phyloP scores from a whole-genome alignment of 192 early-diverging fungal species.

The Mortierella alpina region DNA sequence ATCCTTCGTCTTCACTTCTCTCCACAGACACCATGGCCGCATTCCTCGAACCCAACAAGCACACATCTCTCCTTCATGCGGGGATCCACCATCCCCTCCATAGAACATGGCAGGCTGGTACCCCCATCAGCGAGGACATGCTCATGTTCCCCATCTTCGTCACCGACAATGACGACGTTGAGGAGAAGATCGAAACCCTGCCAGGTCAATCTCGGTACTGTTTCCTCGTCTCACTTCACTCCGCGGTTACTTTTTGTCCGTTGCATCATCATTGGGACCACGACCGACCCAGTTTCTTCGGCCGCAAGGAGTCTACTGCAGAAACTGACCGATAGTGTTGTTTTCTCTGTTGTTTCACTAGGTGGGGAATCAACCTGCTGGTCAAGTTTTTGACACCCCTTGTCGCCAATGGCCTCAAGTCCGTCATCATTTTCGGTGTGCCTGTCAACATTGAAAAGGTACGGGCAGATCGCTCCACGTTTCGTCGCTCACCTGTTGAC shows the following conservation, averaged over 20 bases:
- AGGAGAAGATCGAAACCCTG: constrained; percentile 82
- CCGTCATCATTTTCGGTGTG: constrained; percentile 95
- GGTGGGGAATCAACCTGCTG: constrained; percentile 83
- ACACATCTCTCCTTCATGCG: constrained; percentile 83
- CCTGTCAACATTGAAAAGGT: constrained; percentile 75
- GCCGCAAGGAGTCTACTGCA: too few species aligned
- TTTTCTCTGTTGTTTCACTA: constrained; percentile 6
- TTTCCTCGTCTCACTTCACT: neutral
- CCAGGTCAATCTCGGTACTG: constrained; percentile 86
- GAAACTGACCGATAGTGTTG: neutral
- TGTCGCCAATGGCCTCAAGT: constrained; percentile 86
- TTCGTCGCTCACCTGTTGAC: neutral
- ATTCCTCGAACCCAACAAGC: constrained; percentile 37
- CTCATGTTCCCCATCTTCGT: constrained; percentile 98
- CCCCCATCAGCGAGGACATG: constrained; percentile 72
- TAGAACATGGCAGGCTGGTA: constrained; percentile 85
- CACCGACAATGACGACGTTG: constrained; percentile 80
- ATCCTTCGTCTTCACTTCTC: too few species aligned
- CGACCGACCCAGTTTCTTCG: too few species aligned
- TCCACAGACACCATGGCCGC: constrained; percentile 21
- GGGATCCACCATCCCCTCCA: constrained; percentile 86
- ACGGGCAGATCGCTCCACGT: neutral
- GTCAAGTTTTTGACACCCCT: constrained; percentile 82
- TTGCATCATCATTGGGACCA: too few species aligned
- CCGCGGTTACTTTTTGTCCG: neutral